Conservation (phyloP, 1,284 basidiomycete species). For the Gymnopus androsaceus region DNA sequence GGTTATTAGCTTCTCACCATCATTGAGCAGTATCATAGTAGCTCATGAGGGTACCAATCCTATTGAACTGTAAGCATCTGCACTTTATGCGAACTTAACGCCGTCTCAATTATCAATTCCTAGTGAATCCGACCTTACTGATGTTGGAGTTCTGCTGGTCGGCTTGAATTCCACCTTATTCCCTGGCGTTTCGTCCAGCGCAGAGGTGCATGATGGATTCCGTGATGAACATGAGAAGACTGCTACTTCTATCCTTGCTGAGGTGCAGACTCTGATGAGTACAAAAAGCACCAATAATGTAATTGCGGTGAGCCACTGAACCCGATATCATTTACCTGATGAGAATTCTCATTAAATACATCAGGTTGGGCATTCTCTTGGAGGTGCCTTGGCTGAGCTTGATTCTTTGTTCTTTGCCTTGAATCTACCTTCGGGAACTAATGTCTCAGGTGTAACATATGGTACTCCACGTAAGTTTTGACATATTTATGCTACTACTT, state of each 20-base stretch:
- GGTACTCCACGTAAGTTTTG: slow-evolving; percentile 43
- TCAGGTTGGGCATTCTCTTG: slow-evolving; percentile 58
- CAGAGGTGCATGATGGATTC: slow-evolving; percentile 53
- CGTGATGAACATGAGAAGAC: slow-evolving; percentile 45
- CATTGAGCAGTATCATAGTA: slow-evolving; percentile 48
- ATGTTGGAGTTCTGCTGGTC: slow-evolving; percentile 40
- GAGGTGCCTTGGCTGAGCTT: slow-evolving; percentile 57
- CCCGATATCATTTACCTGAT: not conserved
- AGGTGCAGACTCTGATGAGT: slow-evolving; percentile 40
- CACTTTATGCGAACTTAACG: not conserved
- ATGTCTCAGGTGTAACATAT: slow-evolving; percentile 48
- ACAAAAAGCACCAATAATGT: slow-evolving; percentile 35
- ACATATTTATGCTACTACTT: not conserved
- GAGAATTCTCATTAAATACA: not conserved
- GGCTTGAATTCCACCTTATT: slow-evolving; percentile 46
- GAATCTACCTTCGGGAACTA: slow-evolving; percentile 42
- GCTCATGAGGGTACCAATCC: slow-evolving; percentile 45
- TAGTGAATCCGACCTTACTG: slow-evolving; percentile 49
- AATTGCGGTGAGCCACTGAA: slow-evolving; percentile 32
- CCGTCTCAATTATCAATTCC: slow-evolving; percentile 13
- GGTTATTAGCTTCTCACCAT: slow-evolving; percentile 50
- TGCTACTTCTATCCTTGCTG: slow-evolving; percentile 37
- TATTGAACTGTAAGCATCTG: slow-evolving; percentile 37
- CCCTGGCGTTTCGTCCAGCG: slow-evolving; percentile 42
- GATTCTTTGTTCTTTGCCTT: slow-evolving; percentile 52